Evolutionary conservation across 1,284 basidiomycete genomes (phyloP).

Genomic region (Boletus mariae): DNA sequence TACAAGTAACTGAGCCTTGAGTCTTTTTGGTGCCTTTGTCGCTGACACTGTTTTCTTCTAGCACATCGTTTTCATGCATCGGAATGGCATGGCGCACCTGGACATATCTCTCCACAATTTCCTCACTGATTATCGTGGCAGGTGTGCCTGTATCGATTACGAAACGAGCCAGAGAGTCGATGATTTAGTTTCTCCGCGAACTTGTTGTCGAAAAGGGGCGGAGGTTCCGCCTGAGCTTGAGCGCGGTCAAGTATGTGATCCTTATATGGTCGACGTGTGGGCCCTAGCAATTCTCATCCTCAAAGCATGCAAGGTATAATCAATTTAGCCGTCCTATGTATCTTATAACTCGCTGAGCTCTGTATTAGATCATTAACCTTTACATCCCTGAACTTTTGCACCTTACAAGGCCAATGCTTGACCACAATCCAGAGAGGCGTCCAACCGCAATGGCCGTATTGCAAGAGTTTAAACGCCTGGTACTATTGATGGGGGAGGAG

Average conservation of each 20-base stretch:
- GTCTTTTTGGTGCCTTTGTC: not conserved
- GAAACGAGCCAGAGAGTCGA: conserved; percentile 59
- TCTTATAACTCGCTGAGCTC: conserved; percentile 5
- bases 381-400: conserved; percentile 53
- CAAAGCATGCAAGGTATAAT: conserved; percentile 57
- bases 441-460: conserved; percentile 50
- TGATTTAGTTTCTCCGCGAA: conserved; percentile 34
- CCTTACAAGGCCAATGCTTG: conserved; percentile 55
- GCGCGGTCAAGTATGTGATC: conserved; percentile 45
- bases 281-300: conserved; percentile 61
- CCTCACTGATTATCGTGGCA: conserved; percentile 57
- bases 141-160: conserved; percentile 70
- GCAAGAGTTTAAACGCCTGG: conserved; percentile 39
- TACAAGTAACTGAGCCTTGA: conserved; percentile 45
- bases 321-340: not conserved
- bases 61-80: conserved; percentile 70
- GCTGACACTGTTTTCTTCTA: conserved; percentile 25
- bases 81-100: conserved; percentile 59
- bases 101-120: conserved; percentile 70
- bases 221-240: conserved; percentile 72
- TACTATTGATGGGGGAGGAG: conserved; percentile 29
- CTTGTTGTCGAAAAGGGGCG: conserved; percentile 48
- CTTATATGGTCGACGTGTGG: conserved; percentile 71
- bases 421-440: conserved; percentile 45
- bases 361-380: conserved; percentile 49